phyloP scores from a whole-genome alignment of 768 basidiomycete species.

The Pisolithus orientalis region DNA sequence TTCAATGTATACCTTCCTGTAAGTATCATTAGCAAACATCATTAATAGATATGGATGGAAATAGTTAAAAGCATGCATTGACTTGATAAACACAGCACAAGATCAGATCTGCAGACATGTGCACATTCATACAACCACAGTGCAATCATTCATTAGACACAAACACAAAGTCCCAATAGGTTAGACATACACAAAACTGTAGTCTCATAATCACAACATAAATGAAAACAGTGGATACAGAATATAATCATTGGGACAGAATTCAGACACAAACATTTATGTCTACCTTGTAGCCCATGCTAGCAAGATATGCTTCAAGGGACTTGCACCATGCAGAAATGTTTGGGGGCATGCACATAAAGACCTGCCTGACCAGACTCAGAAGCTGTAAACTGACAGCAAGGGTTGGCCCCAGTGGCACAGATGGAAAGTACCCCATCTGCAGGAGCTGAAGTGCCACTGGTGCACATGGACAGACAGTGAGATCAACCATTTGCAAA shows the following conservation, averaged over 20 bases:
- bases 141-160: too few species aligned
- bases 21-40: background rate
- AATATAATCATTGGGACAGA: too few species aligned
- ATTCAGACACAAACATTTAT: constrained; percentile 7
- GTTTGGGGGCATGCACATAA: constrained; percentile 22
- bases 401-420: constrained; percentile 24
- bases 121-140: too few species aligned
- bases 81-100: too few species aligned
- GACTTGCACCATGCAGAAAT: constrained; percentile 22
- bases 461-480: constrained; percentile 1
- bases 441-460: constrained; percentile 19
- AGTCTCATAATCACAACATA: too few species aligned
- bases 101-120: too few species aligned
- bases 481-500: background rate
- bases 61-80: too few species aligned
- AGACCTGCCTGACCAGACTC: constrained; percentile 21
- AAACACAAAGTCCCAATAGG: too few species aligned
- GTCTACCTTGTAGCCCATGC: constrained; percentile 15
- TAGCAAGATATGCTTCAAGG: constrained; percentile 16
- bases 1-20: constrained; percentile 17
- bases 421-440: constrained; percentile 21
- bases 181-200: too few species aligned
- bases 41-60: too few species aligned
- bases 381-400: constrained; percentile 28
- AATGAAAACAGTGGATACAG: too few species aligned